Evolutionary conservation across 768 basidiomycete genomes (phyloP), one percentile per base, ranked within the genome.

Genomic region (Tricholoma sp.): DNA sequence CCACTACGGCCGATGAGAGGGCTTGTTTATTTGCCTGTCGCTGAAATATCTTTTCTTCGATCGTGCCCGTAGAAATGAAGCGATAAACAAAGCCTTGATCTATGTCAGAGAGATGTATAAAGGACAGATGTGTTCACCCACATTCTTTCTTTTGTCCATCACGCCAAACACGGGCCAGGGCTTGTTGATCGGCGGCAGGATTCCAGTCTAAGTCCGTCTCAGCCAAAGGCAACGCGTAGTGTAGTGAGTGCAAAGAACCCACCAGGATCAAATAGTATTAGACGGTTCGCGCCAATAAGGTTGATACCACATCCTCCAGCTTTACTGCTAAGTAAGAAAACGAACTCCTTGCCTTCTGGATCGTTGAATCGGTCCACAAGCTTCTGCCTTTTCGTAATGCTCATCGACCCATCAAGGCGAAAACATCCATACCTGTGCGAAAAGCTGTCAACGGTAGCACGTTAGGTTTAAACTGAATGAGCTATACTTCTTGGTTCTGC

Each of bases 81-180:
- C 96, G 91, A 70, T 98, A 99, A 3, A 98, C 96, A 63, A 99
- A 99, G 66, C 94, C 93, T 96, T 50, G 15, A 34, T 41, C 34
- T 34, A 54, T 6, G 13, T 10, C 15, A 28, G 45, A 36, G 58
- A 5, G 8, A 48, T 50, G 15, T n/a, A 34, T 34, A 34, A 9
- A 24, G 24, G 51, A 4, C 6, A 31, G 12, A 8, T 5, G 29
- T 6, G 18, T 36, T 39, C 18, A 67, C 89, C 53, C 66, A 94
- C 96, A 99, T 73, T 97, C 95, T 82, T 98, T 98, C 84, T 97
- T 99, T 71, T 98, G 96, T 0, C 96, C 96, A 66, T 99, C 96
- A 74, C 96, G 90, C 96, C 96, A 99, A 8, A 99, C 96, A 68
- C 96, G 93, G 44, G 96, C 96, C 5, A 99, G 79, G 7, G 96